Evolutionary conservation across 208 protist genomes (phyloP).

Genomic region (Leishmania amazonensis): DNA sequence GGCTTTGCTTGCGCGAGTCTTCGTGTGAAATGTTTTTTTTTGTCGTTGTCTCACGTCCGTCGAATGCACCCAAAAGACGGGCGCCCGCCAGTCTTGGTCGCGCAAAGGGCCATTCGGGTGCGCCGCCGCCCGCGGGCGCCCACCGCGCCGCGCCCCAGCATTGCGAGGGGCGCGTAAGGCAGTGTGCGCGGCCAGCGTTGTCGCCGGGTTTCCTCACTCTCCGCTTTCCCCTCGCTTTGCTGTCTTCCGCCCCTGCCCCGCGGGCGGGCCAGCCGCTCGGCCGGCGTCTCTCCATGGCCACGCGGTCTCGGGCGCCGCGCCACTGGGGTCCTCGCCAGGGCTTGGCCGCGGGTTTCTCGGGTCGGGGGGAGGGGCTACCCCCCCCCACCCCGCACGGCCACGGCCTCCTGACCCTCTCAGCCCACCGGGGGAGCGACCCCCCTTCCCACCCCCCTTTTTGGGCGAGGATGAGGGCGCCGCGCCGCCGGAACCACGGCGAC

Average conservation of each 20-base stretch:
- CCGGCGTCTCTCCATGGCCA: no score
- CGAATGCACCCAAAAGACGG: background rate
- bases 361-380: no score
- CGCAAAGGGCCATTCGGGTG: background rate
- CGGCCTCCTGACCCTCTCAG: no score
- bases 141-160: background rate
- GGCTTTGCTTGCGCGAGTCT: background rate
- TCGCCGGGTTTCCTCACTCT: background rate
- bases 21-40: background rate
- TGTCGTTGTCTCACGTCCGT: background rate
- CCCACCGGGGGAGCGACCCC: no score
- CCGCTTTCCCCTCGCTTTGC: background rate
- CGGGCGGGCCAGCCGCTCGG: no score
- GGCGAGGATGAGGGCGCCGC: background rate
- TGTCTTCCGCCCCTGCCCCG: no score
- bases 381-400: no score
- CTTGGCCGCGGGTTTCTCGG: no score
- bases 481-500: background rate
- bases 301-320: no score
- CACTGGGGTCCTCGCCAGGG: background rate
- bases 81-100: background rate
- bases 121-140: background rate
- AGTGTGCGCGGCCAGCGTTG: background rate
- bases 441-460: background rate
- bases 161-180: background rate